phyloP scores from a whole-genome alignment of 371 early-diverging fungal genomes.

The Dichotomocladium elegans region DNA sequence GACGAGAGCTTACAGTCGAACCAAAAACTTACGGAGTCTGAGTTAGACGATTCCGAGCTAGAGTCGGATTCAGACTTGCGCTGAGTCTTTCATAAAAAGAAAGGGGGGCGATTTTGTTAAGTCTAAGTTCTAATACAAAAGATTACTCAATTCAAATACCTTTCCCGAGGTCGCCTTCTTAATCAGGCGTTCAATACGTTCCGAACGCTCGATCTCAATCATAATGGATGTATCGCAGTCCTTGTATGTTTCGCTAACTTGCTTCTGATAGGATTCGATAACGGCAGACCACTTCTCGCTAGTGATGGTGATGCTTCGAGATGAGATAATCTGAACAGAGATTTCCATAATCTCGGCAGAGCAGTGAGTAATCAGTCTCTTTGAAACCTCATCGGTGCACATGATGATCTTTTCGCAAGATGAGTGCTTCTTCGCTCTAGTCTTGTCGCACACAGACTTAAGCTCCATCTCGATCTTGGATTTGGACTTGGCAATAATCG shows the following conservation, averaged over 20 bases:
- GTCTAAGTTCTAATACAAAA: too few species aligned
- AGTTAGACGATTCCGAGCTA: too few species aligned
- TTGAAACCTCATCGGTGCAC: not conserved
- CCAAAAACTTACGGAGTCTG: too few species aligned
- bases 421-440: too few species aligned
- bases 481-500: not conserved
- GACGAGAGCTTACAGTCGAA: too few species aligned
- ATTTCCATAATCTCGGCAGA: not conserved
- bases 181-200: too few species aligned
- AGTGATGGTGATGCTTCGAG: not conserved
- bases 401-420: too few species aligned
- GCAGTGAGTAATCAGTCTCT: not conserved
- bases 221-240: not conserved
- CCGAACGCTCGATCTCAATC: constrained; percentile 3
- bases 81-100: too few species aligned
- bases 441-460: not conserved
- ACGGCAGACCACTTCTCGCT: not conserved
- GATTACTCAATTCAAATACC: too few species aligned
- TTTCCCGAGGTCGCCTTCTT: too few species aligned
- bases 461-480: not conserved
- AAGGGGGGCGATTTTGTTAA: too few species aligned
- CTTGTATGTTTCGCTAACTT: constrained; percentile 17
- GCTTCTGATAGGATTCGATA: constrained; percentile 3
- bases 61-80: too few species aligned
- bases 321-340: not conserved